Percentiles rank a stretch among this genome's conserved stretches.
These are phyloP conservation scores for Suhomyces wounanorum DNA, from an alignment of 1,139 yeast genomes.

Conservation along the genomic window DNA sequence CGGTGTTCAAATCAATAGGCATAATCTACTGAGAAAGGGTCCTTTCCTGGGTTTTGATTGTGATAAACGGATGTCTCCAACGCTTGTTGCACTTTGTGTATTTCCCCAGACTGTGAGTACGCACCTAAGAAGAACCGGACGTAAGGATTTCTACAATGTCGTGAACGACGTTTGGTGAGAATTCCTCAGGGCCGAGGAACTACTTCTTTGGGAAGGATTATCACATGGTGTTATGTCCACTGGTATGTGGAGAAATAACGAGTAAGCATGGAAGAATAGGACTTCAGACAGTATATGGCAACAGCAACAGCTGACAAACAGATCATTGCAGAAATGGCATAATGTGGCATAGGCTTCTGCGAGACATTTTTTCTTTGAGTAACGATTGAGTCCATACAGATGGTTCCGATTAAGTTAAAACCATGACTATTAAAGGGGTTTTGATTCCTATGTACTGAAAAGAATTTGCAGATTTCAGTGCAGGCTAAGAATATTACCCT, in stretches of 20 bases:
- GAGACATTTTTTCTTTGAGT: too few species aligned
- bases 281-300: background rate
- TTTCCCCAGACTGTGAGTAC: slow-evolving; percentile 5
- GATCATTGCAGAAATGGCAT: background rate
- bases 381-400: too few species aligned
- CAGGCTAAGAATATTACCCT: too few species aligned
- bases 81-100: slow-evolving; percentile 1
- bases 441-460: too few species aligned
- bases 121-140: slow-evolving; percentile 1
- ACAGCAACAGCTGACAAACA: background rate
- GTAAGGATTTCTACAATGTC: slow-evolving; percentile 2
- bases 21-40: background rate
- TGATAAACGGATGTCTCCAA: background rate
- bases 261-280: background rate
- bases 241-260: background rate
- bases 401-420: too few species aligned
- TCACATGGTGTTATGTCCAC: slow-evolving; percentile 1
- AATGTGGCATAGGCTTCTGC: too few species aligned
- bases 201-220: background rate
- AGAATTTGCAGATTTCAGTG: too few species aligned
- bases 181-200: slow-evolving; percentile 3
- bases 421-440: too few species aligned
- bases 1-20: background rate
- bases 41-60: background rate
- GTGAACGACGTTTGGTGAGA: background rate